phyloP scores from a whole-genome alignment of 2,329 filamentous ascomycete species.

The Pseudogymnoascus sp. region DNA sequence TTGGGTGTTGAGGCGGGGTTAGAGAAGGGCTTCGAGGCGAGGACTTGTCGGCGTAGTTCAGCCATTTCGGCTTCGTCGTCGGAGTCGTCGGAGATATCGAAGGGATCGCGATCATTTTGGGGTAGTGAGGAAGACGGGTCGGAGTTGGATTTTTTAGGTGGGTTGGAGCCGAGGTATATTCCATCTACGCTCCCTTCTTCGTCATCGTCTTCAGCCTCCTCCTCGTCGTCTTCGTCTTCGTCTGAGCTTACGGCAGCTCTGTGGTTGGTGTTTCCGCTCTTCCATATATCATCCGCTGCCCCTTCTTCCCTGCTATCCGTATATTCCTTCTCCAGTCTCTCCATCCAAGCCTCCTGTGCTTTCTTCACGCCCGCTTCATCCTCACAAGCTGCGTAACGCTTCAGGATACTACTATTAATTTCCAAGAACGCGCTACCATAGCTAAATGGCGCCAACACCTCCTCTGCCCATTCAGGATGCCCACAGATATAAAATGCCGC shows the following conservation, averaged over 20 bases:
- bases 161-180: slow-evolving; percentile 50
- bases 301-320: slow-evolving; percentile 61
- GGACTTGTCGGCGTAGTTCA: slow-evolving; percentile 79
- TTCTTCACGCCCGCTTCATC: slow-evolving; percentile 77
- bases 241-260: slow-evolving; percentile 44
- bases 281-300: slow-evolving; percentile 71
- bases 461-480: slow-evolving; percentile 80
- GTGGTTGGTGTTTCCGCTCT: slow-evolving; percentile 80
- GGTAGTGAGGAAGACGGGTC: not conserved
- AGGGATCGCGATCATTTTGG: slow-evolving; percentile 48
- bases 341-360: slow-evolving; percentile 80
- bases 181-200: slow-evolving; percentile 44
- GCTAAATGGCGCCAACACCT: slow-evolving; percentile 73
- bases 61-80: slow-evolving; percentile 84
- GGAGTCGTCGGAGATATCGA: slow-evolving; percentile 67
- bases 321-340: slow-evolving; percentile 83
- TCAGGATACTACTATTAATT: slow-evolving; percentile 78
- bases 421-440: slow-evolving; percentile 85
- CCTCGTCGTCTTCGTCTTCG: slow-evolving; percentile 42
- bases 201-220: slow-evolving; percentile 37
- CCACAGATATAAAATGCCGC: slow-evolving; percentile 92
- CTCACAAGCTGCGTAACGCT: slow-evolving; percentile 73
- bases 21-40: slow-evolving; percentile 82
- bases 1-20: slow-evolving; percentile 47
- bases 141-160: slow-evolving; percentile 22